A percentile compares a stretch with the other conserved stretches of the same genome.
Conservation (phyloP, 2,329 filamentous ascomycete species). For the Neopestalotiopsis rosae region DNA sequence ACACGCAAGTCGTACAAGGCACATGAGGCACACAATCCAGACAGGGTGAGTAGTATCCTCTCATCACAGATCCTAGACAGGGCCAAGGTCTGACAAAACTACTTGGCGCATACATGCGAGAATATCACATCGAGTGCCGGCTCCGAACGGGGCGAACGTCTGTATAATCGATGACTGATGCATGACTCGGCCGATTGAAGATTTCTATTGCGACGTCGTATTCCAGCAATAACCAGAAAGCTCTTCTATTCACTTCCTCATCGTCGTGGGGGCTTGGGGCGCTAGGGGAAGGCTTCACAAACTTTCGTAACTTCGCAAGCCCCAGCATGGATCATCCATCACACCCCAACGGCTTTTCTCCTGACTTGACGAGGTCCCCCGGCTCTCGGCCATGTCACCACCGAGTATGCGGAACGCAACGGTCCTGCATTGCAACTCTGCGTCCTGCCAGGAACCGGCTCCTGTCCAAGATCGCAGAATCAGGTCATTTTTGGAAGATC, state of each 20-base stretch:
- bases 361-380: neutral
- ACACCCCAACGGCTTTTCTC: too few species aligned
- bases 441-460: neutral
- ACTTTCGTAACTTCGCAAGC: too few species aligned
- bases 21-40: neutral
- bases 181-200: too few species aligned
- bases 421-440: neutral
- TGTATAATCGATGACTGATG: too few species aligned
- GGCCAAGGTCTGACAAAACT: neutral
- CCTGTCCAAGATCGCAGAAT: neutral
- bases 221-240: too few species aligned
- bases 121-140: neutral
- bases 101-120: neutral
- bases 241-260: too few species aligned
- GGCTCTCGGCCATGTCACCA: neutral
- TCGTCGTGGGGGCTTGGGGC: too few species aligned
- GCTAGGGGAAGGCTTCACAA: too few species aligned
- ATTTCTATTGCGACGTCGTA: too few species aligned
- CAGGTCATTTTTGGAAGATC: neutral
- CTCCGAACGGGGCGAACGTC: too few species aligned
- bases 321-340: too few species aligned
- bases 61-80: neutral
- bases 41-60: neutral
- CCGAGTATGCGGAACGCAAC: neutral
- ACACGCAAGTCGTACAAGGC: neutral